Percentiles rank a stretch among this genome's conserved stretches.
Conservation (phyloP, 192 early-diverging fungal genomes). For the Irineochytrium annulatum region DNA sequence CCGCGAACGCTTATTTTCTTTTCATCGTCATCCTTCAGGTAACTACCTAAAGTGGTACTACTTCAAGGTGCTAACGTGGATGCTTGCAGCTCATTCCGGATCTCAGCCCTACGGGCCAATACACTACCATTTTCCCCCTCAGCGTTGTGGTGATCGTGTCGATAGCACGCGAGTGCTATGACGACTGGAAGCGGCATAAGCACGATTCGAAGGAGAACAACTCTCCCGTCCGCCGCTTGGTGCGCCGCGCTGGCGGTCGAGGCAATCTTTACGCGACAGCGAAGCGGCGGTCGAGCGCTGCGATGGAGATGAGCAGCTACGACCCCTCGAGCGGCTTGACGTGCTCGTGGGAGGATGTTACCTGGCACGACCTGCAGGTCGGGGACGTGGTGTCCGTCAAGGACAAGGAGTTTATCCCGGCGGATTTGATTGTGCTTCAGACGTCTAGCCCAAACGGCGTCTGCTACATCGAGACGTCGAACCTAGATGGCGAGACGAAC, state of each 20-base stretch:
- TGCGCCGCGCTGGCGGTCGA: too few relatives aligned
- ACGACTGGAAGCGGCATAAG: slow-evolving; percentile 32
- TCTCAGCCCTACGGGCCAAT: slow-evolving; percentile 74
- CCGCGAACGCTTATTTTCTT: slow-evolving; percentile 68
- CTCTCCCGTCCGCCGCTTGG: slow-evolving; percentile 17
- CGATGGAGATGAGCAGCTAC: background rate
- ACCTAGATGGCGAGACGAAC: slow-evolving; percentile 87
- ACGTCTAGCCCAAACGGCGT: slow-evolving; percentile 68
- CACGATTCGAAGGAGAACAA: slow-evolving; percentile 33
- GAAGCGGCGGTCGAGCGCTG: background rate
- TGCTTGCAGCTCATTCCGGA: slow-evolving; percentile 43
- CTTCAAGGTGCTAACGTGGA: background rate
- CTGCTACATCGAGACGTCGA: slow-evolving; percentile 83
- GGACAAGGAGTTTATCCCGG: slow-evolving; percentile 78
- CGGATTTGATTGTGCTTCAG: slow-evolving; percentile 71
- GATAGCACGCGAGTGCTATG: slow-evolving; percentile 58
- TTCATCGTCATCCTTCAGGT: slow-evolving; percentile 89
- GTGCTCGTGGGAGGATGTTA: slow-evolving; percentile 13
- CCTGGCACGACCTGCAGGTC: slow-evolving; percentile 52
- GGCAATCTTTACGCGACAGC: background rate
- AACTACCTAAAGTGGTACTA: background rate
- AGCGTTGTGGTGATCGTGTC: slow-evolving; percentile 70
- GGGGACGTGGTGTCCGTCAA: slow-evolving; percentile 74
- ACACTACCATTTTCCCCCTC: slow-evolving; percentile 72
- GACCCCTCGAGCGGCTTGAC: background rate